These are phyloP conservation scores for Gynostemma pentaphyllum DNA, from an alignment of 306 rosid genomes.

Conservation along the genomic window DNA sequence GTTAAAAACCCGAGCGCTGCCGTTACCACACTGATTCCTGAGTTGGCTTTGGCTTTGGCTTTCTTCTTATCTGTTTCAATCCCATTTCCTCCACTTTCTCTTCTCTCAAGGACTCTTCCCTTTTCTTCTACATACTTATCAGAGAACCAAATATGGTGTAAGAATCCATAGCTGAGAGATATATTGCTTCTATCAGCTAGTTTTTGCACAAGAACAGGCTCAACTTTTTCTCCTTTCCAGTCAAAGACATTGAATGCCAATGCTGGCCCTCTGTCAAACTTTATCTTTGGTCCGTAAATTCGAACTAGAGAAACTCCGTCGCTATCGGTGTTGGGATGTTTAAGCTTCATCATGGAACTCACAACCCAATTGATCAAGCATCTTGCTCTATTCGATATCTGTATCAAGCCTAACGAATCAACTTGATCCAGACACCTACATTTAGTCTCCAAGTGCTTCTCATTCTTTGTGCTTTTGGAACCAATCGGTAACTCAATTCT, in stretches of 20 bases:
- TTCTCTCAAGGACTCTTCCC: slow-evolving; percentile 35
- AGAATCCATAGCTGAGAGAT: slow-evolving; percentile 66
- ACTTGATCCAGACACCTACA: slow-evolving; percentile 72
- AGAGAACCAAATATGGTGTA: slow-evolving; percentile 57
- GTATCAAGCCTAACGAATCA: slow-evolving; percentile 50
- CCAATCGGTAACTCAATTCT: too few relatives aligned
- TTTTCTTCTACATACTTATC: slow-evolving; percentile 66
- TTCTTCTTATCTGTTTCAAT: slow-evolving; percentile 21
- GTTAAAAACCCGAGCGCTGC: slow-evolving; percentile 78
- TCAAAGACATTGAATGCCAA: slow-evolving; percentile 81
- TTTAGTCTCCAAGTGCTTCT: slow-evolving; percentile 16
- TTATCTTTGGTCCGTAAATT: slow-evolving; percentile 81
- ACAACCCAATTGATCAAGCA: slow-evolving; percentile 82
- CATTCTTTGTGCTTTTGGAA: too few relatives aligned
- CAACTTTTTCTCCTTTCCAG: slow-evolving; percentile 89
- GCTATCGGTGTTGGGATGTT: slow-evolving; percentile 69
- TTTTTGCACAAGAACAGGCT: slow-evolving; percentile 82
- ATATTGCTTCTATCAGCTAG: slow-evolving; percentile 77
- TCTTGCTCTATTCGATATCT: slow-evolving; percentile 54
- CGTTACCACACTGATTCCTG: slow-evolving; percentile 69
- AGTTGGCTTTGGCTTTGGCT: slow-evolving; percentile 25
- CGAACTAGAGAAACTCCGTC: slow-evolving; percentile 44
- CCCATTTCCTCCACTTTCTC: slow-evolving; percentile 23
- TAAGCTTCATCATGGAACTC: slow-evolving; percentile 65
- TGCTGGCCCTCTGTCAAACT: slow-evolving; percentile 78